Evolutionary conservation across 192 early-diverging fungal species (phyloP), one percentile per base, ranked within the genome.

Genomic region (Piromyces sp.): DNA sequence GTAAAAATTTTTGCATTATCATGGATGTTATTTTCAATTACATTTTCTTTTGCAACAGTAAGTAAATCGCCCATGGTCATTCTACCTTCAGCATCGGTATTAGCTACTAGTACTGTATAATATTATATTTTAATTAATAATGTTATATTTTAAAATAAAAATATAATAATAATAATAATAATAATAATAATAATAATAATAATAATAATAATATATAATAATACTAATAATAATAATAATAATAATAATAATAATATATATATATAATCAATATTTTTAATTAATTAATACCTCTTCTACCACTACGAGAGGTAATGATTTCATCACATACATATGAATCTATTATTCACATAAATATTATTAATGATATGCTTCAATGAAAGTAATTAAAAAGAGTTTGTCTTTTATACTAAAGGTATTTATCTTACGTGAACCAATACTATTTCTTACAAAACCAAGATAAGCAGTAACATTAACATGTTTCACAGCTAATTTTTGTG

Each of bases 51-150:
- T 88, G 92, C 93, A 83, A 93, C 89, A 82, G 88, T 88, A 13
- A 94, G 86, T 17, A 92, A 88, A 84, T 95, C 94, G 2, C 93
- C 92, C 93, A 96, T 94, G 81, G 95, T 93, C 89, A 95, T 92
- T 28, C 95, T 92, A 36, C 95, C 95, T 86, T 96, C 95, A 42
- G 95, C 95, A 84, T 96, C 95, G 2, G 95, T 96, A 87, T 96
- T 94, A 81, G 91, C 92, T 82, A 95, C 91, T 80, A 94, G 84
- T 11, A 95, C 93, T 84, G 0, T 13, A 6, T 11, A n/a, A n/a
- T n/a, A n/a, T n/a, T n/a, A n/a, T n/a, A n/a, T n/a, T n/a, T n/a
- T n/a, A n/a, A n/a, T n/a, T n/a, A n/a, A n/a, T n/a, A n/a, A n/a
- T n/a, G n/a, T n/a, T n/a, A n/a, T n/a, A n/a, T 11, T 33, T 58